These are phyloP conservation scores for Helianthus tuberosus DNA, from an alignment of 129 eudicot species.

Conservation along the genomic window DNA sequence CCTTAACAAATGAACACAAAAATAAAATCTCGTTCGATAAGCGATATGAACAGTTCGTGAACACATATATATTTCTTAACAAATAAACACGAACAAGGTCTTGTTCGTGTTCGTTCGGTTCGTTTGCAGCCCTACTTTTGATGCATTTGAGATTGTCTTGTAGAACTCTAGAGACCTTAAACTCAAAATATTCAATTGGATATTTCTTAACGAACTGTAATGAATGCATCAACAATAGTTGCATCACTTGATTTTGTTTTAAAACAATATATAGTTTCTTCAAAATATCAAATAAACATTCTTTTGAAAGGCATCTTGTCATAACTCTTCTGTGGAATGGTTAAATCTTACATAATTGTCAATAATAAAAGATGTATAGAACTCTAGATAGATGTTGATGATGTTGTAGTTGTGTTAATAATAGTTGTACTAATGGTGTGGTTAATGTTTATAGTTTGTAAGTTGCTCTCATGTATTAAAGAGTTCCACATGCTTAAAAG, in stretches of 20 bases:
- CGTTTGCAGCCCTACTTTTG: no score
- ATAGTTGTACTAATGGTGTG: constrained; percentile 36
- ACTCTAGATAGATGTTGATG: constrained; percentile 26
- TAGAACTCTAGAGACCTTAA: not conserved
- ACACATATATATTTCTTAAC: no score
- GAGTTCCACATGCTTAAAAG: constrained; percentile 41
- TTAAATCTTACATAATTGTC: constrained; percentile 31
- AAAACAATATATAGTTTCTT: not conserved
- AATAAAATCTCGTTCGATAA: no score
- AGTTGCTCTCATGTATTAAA: constrained; percentile 43
- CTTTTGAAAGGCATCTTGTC: constrained; percentile 10
- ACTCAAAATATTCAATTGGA: not conserved
- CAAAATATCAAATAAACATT: not conserved
- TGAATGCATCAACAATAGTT: not conserved
- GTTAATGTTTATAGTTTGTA: constrained; percentile 38
- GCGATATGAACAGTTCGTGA: no score
- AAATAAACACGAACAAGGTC: no score
- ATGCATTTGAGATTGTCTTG: not conserved
- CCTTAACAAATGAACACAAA: no score
- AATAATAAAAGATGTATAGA: constrained; percentile 27
- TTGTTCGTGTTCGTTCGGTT: no score
- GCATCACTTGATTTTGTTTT: not conserved
- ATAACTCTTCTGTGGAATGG: constrained; percentile 21
- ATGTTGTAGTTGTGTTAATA: constrained; percentile 33
- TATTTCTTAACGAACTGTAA: not conserved